Base-by-base conservation (phyloP, 345 rosid species). In the Excoecaria agallocha region DNA sequence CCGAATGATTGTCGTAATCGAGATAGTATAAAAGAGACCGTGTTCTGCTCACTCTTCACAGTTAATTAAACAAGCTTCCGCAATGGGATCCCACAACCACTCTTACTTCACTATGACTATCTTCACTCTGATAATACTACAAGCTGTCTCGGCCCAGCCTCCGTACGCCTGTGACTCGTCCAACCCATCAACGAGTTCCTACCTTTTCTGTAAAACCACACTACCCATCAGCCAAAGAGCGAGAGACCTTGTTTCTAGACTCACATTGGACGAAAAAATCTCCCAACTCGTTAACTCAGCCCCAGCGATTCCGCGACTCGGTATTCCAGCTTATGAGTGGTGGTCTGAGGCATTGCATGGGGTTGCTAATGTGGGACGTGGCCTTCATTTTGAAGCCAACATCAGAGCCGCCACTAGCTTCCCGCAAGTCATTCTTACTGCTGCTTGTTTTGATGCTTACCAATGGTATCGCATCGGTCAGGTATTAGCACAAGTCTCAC, bases 341-440 rank as follows among this genome's bases (percentile, higher is more conserved):
- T 92, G 98, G 98, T 87, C 97, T 3, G 98, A 93, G 85, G 95
- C 96, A 15, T 80, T 94, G 16, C 98, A 94, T 6, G 97, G 98
- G 9, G 91, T 91, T 52, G 72, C 98, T 63, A 60, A 64, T 12
- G 88, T 68, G 0, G 98, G 98, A 24, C 98, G 86, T 0, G 98
- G 98, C 48, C 79, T 89, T 79, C 77, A 66, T 52, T 86, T 94
- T 73, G 79, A 86, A 20, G 90, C 90, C 0, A 66, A 82, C 71
- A 84, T 93, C 50, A 71, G 45, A 69, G 77, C 82, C n/a, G 97
- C 98, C 50, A 93, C 98, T 54, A 92, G 90, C 85, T 93, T 92
- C 82, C 98, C 98, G 70, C 97, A 91, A 45, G 97, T 93, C 71
- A 94, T 94, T 54, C 85, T 89, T 38, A 79, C 90, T 15, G 93